Evolutionary conservation across 257 asterid species (phyloP), one percentile per base, ranked within the genome.

Genomic region (Echium plantagineum): DNA sequence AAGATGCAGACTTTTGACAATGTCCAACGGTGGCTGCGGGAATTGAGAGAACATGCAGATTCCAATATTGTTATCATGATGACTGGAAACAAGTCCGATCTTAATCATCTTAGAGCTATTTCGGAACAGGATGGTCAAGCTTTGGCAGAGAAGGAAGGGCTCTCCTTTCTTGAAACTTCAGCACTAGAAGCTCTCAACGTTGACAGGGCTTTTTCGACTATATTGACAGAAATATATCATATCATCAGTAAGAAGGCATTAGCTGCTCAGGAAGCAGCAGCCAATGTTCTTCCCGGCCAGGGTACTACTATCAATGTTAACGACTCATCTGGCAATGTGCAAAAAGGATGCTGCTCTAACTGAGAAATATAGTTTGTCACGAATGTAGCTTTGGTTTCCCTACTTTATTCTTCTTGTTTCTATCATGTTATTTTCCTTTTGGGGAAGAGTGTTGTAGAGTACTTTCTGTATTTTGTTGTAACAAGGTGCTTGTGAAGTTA

Each of bases 1-100:
- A 86, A 86, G 73, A 81, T 72, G 78, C 93, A 86, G 68, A 86
- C 95, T 21, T 86, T 83, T 57, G 93, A 83, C 62, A 83, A 83
- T n/a, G 84, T 86, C 64, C 84, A 76, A 64, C 83, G 95, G 80
- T 86, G 95, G 95, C 93, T 86, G 5, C 80, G 85, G 21, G 95
- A 86, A 72, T 67, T 86, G 79, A 81, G 95, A 67, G 90, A 85
- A 67, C 94, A 85, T 20, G 94, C 94, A 0, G 95, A 83, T 69
- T 83, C 95, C 18, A 85, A 85, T 76, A 85, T 83, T 48, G 91
- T 85, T 30, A 79, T 83, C 78, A 86, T 83, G 90, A 79, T 86
- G 84, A 81, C 81, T 19, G 95, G 95, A 54, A 86, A 86, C 82
- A 86, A 86, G 71, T 83, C 95, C 0, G 95, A 86, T 68, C 93